These are phyloP conservation scores for Cryptococcus wingfieldii DNA, from an alignment of 1,284 basidiomycete genomes.

Conservation along the genomic window DNA sequence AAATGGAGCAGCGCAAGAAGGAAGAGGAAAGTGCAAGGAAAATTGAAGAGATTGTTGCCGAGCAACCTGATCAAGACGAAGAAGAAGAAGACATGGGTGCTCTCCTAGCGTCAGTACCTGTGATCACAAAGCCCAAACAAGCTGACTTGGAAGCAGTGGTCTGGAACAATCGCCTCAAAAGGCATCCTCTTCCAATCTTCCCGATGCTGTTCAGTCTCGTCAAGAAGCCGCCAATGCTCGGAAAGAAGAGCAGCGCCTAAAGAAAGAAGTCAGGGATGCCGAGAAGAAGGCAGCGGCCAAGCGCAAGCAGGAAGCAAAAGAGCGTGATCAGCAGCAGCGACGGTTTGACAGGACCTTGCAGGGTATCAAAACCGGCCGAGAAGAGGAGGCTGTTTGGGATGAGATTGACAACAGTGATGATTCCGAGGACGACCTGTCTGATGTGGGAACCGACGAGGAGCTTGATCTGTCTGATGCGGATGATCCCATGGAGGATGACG, in stretches of 20 bases:
- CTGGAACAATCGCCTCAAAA: background rate
- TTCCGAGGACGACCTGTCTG: background rate
- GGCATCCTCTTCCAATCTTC: background rate
- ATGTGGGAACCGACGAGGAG: background rate
- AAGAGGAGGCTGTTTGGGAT: background rate
- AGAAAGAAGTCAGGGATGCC: background rate
- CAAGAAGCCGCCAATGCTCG: background rate
- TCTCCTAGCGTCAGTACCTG: slow-evolving; percentile 6
- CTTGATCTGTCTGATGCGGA: background rate
- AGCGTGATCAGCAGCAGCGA: background rate
- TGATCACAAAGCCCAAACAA: background rate
- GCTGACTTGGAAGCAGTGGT: background rate
- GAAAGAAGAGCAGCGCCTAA: background rate
- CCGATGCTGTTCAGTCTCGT: background rate
- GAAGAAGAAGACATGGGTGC: slow-evolving; percentile 4
- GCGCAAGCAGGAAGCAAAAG: background rate
- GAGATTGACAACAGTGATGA: slow-evolving; percentile 1
- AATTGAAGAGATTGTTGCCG: background rate
- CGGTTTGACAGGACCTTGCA: slow-evolving; percentile 2
- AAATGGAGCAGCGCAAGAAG: slow-evolving; percentile 1
- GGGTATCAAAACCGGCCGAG: background rate
- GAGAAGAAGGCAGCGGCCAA: background rate
- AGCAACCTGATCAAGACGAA: slow-evolving; percentile 5
- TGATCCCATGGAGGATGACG: background rate
- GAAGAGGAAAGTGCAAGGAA: slow-evolving; percentile 1